phyloP scores from a whole-genome alignment of 352 stramenopile species.

The Halophytophthora polymorphica region DNA sequence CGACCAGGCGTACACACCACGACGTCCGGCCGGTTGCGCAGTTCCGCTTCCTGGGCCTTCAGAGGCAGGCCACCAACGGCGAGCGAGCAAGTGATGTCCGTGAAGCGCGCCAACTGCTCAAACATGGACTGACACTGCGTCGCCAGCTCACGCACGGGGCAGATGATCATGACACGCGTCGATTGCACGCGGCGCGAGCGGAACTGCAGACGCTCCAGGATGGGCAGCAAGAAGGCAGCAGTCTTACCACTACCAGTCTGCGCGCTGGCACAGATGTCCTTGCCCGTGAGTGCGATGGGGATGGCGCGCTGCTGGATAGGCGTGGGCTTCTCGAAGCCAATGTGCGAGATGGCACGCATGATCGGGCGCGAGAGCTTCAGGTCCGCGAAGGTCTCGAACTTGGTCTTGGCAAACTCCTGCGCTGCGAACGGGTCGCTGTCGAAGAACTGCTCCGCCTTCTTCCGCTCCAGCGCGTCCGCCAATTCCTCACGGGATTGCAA shows the following conservation, averaged over 20 bases:
- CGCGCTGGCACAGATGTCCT: constrained; percentile 97
- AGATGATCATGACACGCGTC: constrained; percentile 96
- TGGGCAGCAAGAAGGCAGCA: constrained; percentile 96
- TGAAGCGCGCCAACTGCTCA: constrained; percentile 93
- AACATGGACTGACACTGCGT: constrained; percentile 96
- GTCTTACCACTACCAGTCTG: constrained; percentile 98
- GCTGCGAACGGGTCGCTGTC: constrained; percentile 75
- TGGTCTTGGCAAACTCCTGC: constrained; percentile 74
- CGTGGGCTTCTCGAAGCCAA: constrained; percentile 97
- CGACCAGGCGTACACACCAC: constrained; percentile 98
- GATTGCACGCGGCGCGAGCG: constrained; percentile 80
- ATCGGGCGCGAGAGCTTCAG: constrained; percentile 97
- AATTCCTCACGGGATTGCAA: constrained; percentile 53
- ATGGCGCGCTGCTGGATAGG: constrained; percentile 93
- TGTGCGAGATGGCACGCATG: constrained; percentile 93
- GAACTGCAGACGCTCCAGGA: constrained; percentile 97
- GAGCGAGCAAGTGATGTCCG: constrained; percentile 90
- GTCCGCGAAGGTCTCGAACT: constrained; percentile 93
- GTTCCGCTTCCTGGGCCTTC: constrained; percentile 93
- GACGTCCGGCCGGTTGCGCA: constrained; percentile 94
- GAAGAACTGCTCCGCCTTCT: constrained; percentile 81
- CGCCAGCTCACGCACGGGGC: constrained; percentile 96
- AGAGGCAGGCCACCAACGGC: constrained; percentile 92
- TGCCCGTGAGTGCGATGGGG: constrained; percentile 91
- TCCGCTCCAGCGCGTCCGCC: constrained; percentile 73